These are phyloP conservation scores for Tremella yokohamensis DNA, from an alignment of 768 basidiomycete species.

Conservation along the genomic window DNA sequence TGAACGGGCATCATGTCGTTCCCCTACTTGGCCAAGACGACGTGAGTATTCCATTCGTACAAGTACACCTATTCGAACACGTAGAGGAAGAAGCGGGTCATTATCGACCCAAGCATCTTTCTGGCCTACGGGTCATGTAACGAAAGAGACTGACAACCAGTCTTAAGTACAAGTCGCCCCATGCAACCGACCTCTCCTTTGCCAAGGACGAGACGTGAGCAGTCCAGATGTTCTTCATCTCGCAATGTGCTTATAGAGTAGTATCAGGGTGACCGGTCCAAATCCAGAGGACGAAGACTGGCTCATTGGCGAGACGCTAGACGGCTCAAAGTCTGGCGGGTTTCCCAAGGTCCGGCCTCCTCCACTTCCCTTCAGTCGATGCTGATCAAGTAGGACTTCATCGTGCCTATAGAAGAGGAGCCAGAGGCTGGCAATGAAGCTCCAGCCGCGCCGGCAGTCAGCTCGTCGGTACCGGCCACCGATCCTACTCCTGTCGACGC, in stretches of 20 bases:
- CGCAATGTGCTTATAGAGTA: slow-evolving; percentile 12
- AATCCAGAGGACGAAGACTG: slow-evolving; percentile 49
- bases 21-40: slow-evolving; percentile 47
- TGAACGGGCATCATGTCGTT: slow-evolving; percentile 25
- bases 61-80: no score
- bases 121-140: background rate
- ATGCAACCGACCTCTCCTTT: slow-evolving; percentile 49
- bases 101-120: background rate
- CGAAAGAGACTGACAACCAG: slow-evolving; percentile 22
- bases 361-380: background rate
- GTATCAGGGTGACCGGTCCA: slow-evolving; percentile 48
- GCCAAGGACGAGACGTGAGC: slow-evolving; percentile 50
- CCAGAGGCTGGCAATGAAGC: slow-evolving; percentile 3
- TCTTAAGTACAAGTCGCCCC: slow-evolving; percentile 49
- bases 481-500: background rate
- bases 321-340: slow-evolving; percentile 45
- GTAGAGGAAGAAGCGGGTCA: no score
- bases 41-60: slow-evolving; percentile 38
- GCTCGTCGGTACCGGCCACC: background rate
- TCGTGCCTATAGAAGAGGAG: slow-evolving; percentile 33
- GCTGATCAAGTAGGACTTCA: slow-evolving; percentile 40
- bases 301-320: slow-evolving; percentile 47
- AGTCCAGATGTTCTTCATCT: background rate
- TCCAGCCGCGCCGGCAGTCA: background rate
- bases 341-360: slow-evolving; percentile 45